Base-by-base conservation (phyloP, 495 filamentous ascomycete species). In the Elaphomyces granulatus region DNA sequence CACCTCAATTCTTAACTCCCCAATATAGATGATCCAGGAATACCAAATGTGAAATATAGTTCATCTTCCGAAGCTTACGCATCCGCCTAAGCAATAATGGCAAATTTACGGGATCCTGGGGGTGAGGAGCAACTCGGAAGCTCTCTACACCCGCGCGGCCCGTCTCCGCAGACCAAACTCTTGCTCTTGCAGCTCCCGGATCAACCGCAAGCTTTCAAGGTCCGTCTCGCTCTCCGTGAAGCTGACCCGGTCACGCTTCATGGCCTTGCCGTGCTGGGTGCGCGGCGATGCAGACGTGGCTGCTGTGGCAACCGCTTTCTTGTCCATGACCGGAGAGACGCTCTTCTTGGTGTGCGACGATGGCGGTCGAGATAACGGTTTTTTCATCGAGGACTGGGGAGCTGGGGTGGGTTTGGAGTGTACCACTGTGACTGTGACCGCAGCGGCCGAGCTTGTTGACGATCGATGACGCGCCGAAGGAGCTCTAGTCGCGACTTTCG, bases 151-250 rank as follows among this genome's bases (percentile, higher is more conserved):
- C 43, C 61, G 40, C 40, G 58, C 44, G 2, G 49, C 49, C 40
- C 71, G 61, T 48, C 68, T 64, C 39, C 75, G 59, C 42, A 80
- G 53, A 7, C 74, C 70, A 44, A 71, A 70, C 35, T 77, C 74
- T 42, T 73, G 63, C 46, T 72, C 71, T 50, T 74, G 71, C 33
- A 80, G 45, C 53, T 71, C 63, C 43, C 67, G 64, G 40, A 75
- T 76, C 17, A 78, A 45, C 31, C 61, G 67, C 41, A 75, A 41
- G 46, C 70, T 75, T 47, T 69, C 65, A 16, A 64, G 60, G 50
- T 75, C 71, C 26, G 66, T 58, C 20, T 61, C 60, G 12, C 48
- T 54, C 37, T 64, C 60, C 32, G 37, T 39, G 20, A 40, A 32
- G 14, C 43, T 35, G 10, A 33, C 16, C 32, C 44, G 43, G 8